Evolutionary conservation across 257 asterid species (phyloP), one percentile per base, ranked within the genome.

Genomic region (Thymus mandschuricus): DNA sequence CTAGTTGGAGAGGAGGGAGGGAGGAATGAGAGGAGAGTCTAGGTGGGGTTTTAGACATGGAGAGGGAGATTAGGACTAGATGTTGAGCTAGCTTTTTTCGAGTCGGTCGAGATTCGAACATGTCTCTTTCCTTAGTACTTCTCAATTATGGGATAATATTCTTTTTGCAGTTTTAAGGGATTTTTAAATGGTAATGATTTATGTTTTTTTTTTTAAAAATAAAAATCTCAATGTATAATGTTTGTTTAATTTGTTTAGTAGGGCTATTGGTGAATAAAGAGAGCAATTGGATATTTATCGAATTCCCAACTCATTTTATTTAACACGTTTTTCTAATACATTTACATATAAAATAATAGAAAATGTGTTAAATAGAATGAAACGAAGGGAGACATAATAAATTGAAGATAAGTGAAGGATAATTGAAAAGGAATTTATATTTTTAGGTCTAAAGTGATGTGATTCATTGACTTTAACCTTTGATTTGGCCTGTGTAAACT

Each of bases 141-240:
- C 56, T 59, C 58, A 4, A 51, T 64, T 48, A 1, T 67, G 71
- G 77, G 73, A 30, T 8, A 44, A 41, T 6, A 70, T 71, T 75
- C 64, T 79, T 74, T 74, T 79, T 74, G 81, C 81, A 72, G 81
- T 80, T 72, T 59, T 61, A 72, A 68, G 70, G 78, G 72, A 44
- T 50, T 74, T 57, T 66, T 5, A 43, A 28, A n/a, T 66, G 66
- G 63, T 63, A 41, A 54, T 54, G 51, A 52, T 34, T 71, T 40
- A 28, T 58, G 33, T 57, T 21, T 5, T 11, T 55, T 21, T 21
- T 21, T 21, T 21, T 21, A 21, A 21, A 21, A 21, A 21, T 21
- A 21, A 21, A 10, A 10, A 28, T 43, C 13, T n/a, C 13, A 64
- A 35, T 3, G 40, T 29, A 4, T 46, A 21, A 27, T 33, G 29